phyloP scores from a whole-genome alignment of 2,329 filamentous ascomycete species.

The Cladosporium sp. region DNA sequence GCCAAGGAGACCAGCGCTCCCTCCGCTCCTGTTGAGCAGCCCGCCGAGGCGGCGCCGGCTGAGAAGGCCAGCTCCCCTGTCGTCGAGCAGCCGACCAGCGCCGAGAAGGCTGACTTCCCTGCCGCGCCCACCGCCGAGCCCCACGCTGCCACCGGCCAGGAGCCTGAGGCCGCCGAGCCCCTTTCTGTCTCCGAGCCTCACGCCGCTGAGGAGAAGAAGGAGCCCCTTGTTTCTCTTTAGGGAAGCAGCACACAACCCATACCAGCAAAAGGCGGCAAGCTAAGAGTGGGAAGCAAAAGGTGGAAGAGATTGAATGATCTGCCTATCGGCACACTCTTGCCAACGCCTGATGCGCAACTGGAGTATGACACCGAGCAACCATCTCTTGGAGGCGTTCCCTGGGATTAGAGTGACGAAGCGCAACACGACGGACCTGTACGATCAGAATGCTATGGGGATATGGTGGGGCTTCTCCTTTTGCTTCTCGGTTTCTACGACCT shows the following conservation, averaged over 20 bases:
- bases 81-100: constrained; percentile 10
- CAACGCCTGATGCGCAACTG: not conserved
- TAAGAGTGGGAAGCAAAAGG: not conserved
- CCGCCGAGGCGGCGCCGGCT: not conserved
- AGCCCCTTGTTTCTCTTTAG: constrained; percentile 1
- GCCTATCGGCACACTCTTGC: not conserved
- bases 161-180: not conserved
- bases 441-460: not conserved
- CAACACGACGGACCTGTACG: not conserved
- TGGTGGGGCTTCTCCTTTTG: not conserved
- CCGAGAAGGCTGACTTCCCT: constrained; percentile 13
- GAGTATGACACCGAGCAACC: not conserved
- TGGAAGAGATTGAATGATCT: not conserved
- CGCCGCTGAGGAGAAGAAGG: constrained; percentile 8
- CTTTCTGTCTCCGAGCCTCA: not conserved
- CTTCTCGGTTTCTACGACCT: no score
- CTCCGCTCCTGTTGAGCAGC: constrained; percentile 2
- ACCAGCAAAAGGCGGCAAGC: not conserved
- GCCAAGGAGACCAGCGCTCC: constrained; percentile 8
- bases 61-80: not conserved
- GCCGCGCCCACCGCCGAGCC: constrained; percentile 5
- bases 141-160: not conserved
- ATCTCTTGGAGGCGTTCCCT: not conserved
- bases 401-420: not conserved
- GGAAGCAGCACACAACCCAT: not conserved